Percentiles rank a stretch among this genome's conserved stretches.
phyloP scores from a whole-genome alignment of 2,329 filamentous ascomycete species.

The Trichoderma aggressivum region DNA sequence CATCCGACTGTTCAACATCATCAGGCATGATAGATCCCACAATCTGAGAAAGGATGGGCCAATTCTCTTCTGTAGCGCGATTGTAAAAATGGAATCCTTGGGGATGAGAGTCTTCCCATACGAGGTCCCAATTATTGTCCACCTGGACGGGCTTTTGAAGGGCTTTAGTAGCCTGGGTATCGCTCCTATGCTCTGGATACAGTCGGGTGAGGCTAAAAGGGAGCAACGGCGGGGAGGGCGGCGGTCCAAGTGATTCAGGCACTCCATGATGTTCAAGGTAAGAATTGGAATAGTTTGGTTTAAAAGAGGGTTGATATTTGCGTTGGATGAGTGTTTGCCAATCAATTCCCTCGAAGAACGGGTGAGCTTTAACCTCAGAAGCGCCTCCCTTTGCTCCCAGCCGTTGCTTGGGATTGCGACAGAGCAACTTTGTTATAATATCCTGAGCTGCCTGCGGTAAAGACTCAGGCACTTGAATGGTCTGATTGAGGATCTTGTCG shows the following conservation, averaged over 20 bases:
- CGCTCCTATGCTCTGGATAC: neutral
- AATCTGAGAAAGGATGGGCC: neutral
- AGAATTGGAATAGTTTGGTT: neutral
- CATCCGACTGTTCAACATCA: neutral
- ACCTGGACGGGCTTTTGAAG: neutral
- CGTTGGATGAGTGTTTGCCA: neutral
- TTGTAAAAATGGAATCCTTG: neutral
- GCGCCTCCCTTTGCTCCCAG: neutral
- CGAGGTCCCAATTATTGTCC: neutral
- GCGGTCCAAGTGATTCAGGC: neutral
- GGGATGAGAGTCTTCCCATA: neutral
- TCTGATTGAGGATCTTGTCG: neutral
- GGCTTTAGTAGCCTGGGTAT: neutral
- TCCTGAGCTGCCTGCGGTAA: neutral
- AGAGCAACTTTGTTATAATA: neutral
- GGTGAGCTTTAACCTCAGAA: neutral
- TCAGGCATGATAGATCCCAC: too few species aligned
- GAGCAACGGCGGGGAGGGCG: neutral
- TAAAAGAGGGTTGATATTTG: neutral
- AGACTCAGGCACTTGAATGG: neutral
- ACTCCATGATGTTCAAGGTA: neutral
- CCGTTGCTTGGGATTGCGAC: neutral
- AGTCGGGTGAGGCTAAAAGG: neutral
- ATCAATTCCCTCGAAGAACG: neutral
- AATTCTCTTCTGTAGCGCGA: neutral